These are phyloP conservation scores for Globisporangium heterothallicum DNA, from an alignment of 352 stramenopile species.

Conservation along the genomic window DNA sequence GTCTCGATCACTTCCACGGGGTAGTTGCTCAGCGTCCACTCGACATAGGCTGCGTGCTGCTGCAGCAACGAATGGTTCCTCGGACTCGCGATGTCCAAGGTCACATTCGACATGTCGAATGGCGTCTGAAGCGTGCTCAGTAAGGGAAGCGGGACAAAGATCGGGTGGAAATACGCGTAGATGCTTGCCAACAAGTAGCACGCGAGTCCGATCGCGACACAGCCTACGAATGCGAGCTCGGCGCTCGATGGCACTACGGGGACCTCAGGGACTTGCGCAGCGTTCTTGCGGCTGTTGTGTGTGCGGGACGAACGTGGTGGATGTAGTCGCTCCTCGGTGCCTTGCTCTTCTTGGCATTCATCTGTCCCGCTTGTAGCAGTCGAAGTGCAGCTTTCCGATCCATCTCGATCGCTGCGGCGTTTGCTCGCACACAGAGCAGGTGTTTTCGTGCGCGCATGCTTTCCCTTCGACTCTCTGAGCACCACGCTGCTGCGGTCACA, in stretches of 20 bases:
- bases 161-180: conserved; percentile 37
- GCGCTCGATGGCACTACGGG: conserved; percentile 7
- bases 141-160: conserved; percentile 31
- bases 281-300: not conserved
- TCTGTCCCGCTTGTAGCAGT: not conserved
- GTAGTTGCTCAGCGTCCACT: conserved; percentile 40
- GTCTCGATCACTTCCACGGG: conserved; percentile 25
- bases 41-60: conserved; percentile 20
- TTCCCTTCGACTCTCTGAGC: no score
- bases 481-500: no score
- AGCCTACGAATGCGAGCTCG: conserved; percentile 20
- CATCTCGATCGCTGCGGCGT: not conserved
- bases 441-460: no score
- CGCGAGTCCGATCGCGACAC: conserved; percentile 22
- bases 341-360: not conserved
- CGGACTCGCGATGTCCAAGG: conserved; percentile 27
- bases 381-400: not conserved
- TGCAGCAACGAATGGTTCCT: conserved; percentile 13
- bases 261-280: no score
- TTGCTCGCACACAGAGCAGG: not conserved
- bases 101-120: conserved; percentile 43
- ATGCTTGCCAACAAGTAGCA: conserved; percentile 36
- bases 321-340: no score
- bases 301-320: not conserved
- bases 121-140: conserved; percentile 27